phyloP scores from a whole-genome alignment of 169 alveolate species.

The Plasmodium yoelii region DNA sequence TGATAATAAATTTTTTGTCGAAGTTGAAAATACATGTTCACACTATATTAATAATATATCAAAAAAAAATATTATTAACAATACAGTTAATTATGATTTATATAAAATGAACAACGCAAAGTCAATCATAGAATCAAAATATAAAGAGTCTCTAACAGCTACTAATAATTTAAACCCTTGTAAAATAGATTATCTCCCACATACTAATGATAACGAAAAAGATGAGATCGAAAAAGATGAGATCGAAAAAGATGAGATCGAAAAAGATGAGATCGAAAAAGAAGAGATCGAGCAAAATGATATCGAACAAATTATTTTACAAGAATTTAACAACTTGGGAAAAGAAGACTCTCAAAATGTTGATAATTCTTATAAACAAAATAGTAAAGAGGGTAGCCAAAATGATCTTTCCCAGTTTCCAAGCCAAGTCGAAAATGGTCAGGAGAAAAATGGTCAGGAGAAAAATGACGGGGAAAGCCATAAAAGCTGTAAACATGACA shows the following conservation, averaged over 20 bases:
- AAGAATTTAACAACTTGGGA: slow-evolving; percentile 29
- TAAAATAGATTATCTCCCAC: background rate
- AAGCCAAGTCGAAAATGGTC: no score
- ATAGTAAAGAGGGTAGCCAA: slow-evolving; percentile 1
- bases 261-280: slow-evolving; percentile 64
- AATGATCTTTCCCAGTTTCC: no score
- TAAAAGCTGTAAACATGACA: no score
- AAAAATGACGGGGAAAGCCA: no score
- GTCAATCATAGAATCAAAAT: background rate
- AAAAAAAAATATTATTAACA: background rate
- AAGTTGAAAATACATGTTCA: slow-evolving; percentile 16
- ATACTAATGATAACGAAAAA: slow-evolving; percentile 2
- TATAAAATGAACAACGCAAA: background rate
- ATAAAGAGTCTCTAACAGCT: no score
- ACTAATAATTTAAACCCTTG: background rate
- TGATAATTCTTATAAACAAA: slow-evolving; percentile 2
- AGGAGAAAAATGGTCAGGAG: no score
- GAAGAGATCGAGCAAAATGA: no score
- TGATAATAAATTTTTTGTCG: slow-evolving; percentile 21
- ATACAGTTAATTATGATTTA: background rate
- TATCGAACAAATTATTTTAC: slow-evolving; percentile 33
- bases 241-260: slow-evolving; percentile 58
- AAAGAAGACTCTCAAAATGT: slow-evolving; percentile 3
- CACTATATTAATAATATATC: slow-evolving; percentile 3
- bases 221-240: slow-evolving; percentile 61